A percentile compares a stretch with the other conserved stretches of the same genome.
phyloP scores from a whole-genome alignment of 2,329 filamentous ascomycete species.

The Sporothrix mexicana region DNA sequence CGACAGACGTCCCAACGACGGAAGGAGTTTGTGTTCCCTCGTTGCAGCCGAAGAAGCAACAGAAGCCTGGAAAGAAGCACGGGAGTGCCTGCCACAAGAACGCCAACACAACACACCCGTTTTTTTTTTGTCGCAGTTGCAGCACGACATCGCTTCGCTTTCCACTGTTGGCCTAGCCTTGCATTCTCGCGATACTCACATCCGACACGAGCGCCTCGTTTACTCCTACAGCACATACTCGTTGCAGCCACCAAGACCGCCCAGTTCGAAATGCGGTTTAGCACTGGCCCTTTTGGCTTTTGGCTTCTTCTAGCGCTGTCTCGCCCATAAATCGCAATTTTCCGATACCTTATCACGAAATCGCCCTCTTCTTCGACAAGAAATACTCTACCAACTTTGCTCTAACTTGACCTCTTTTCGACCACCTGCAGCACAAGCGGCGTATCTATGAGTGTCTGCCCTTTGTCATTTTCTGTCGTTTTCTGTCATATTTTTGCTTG shows the following conservation, averaged over 20 bases:
- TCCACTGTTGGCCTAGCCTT: background rate
- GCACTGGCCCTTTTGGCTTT: background rate
- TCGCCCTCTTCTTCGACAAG: slow-evolving; percentile 2
- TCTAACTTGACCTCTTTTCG: slow-evolving; percentile 12
- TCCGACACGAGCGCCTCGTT: background rate
- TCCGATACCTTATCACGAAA: slow-evolving; percentile 7
- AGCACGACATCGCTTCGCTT: background rate
- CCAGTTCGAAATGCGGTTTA: background rate
- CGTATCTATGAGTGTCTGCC: background rate
- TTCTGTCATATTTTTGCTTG: background rate
- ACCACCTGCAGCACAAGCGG: slow-evolving; percentile 26
- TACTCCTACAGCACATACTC: background rate
- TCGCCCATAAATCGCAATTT: slow-evolving; percentile 5
- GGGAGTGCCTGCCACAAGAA: slow-evolving; percentile 16
- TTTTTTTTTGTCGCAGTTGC: background rate
- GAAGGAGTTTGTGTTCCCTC: background rate
- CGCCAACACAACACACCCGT: background rate
- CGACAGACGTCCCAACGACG: background rate
- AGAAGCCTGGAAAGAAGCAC: slow-evolving; percentile 16
- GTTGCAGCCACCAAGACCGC: background rate
- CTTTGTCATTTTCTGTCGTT: background rate
- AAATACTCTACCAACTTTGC: background rate
- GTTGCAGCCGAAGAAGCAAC: slow-evolving; percentile 14
- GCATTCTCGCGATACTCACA: background rate
- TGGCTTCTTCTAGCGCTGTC: slow-evolving; percentile 20